These are phyloP conservation scores for Lachancea cidri DNA, from an alignment of 805 yeast genomes.

Conservation along the genomic window DNA sequence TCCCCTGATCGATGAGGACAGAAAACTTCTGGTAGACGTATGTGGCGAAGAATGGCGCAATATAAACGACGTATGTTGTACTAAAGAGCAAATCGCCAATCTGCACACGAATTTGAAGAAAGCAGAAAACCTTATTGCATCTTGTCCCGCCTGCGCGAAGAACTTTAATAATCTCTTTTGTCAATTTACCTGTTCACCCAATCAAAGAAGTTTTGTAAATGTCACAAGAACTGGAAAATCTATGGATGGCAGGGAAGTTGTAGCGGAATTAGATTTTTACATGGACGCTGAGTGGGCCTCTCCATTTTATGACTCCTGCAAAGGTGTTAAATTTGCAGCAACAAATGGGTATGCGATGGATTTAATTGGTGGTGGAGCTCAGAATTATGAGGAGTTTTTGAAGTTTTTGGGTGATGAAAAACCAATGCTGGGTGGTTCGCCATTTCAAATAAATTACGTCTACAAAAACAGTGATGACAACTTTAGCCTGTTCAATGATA, in stretches of 20 bases:
- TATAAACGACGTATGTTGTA: conserved; percentile 60
- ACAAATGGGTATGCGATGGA: conserved; percentile 97
- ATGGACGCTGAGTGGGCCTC: conserved; percentile 58
- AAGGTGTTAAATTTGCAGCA: conserved; percentile 83
- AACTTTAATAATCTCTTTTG: conserved; percentile 84
- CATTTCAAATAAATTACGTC: conserved; percentile 81
- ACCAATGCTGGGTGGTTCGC: conserved; percentile 91
- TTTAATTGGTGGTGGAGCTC: conserved; percentile 95
- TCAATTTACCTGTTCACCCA: conserved; percentile 83
- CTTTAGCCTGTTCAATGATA: conserved; percentile 15
- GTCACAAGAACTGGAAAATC: conserved; percentile 44
- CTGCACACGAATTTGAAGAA: conserved; percentile 59
- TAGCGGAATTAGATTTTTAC: conserved; percentile 62
- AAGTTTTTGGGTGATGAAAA: conserved; percentile 93
- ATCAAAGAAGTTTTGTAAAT: conserved; percentile 70
- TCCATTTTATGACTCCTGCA: conserved; percentile 75
- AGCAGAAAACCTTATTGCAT: conserved; percentile 75
- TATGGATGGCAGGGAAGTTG: conserved; percentile 49
- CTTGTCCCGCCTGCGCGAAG: conserved; percentile 89
- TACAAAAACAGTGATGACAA: conserved; percentile 36
- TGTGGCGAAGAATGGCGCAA: conserved; percentile 70
- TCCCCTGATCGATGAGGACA: conserved; percentile 34
- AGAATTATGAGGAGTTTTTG: conserved; percentile 61
- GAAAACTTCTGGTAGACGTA: conserved; percentile 44
- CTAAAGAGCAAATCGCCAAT: conserved; percentile 50